These are phyloP conservation scores for Gossypium schwendimanii DNA, from an alignment of 441 rosid genomes.

Conservation along the genomic window DNA sequence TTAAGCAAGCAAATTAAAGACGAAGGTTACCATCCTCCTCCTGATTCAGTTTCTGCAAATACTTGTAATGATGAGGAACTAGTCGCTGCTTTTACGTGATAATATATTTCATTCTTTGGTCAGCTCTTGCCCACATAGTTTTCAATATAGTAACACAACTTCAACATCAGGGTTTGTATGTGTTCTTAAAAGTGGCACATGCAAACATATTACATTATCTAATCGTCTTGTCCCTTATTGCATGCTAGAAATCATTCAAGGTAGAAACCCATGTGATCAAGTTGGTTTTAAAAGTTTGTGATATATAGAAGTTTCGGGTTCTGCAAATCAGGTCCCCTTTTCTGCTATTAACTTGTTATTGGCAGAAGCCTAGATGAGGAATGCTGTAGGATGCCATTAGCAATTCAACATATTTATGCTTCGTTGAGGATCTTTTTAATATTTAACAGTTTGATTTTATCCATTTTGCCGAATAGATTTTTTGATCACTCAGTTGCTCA, in stretches of 20 bases:
- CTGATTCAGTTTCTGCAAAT: constrained; percentile 5
- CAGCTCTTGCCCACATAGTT: neutral
- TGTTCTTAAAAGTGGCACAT: neutral
- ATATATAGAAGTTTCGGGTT: no score
- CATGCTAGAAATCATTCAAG: neutral
- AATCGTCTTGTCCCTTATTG: neutral
- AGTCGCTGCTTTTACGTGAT: neutral
- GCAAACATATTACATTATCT: neutral
- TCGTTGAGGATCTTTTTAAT: neutral
- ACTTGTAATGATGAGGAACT: constrained; percentile 8
- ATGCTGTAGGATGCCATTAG: neutral
- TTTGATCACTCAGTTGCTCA: neutral
- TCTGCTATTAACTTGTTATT: neutral
- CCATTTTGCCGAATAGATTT: neutral
- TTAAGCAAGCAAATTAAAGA: constrained; percentile 50
- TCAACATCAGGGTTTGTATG: neutral
- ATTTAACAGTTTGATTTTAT: neutral
- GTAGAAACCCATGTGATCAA: neutral
- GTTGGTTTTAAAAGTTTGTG: neutral
- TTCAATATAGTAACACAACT: neutral
- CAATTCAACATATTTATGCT: neutral
- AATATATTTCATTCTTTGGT: constrained; percentile 13
- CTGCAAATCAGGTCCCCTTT: neutral
- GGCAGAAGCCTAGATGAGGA: neutral
- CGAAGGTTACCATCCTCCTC: constrained; percentile 33